Evolutionary conservation across 768 basidiomycete genomes (phyloP).

Genomic region (Lentinula raphanica): DNA sequence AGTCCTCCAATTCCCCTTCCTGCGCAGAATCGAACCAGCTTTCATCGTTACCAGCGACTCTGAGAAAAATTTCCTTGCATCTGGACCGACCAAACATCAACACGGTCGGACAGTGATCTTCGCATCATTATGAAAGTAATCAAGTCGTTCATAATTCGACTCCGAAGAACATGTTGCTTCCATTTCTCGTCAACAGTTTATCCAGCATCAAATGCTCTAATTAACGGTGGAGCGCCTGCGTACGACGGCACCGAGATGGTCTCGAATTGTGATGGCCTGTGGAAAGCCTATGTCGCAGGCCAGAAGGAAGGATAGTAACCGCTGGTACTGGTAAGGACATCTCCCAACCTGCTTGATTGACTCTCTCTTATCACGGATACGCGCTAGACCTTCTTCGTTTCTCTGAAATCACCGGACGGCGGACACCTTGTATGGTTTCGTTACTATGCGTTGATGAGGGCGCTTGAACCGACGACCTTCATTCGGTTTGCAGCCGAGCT

Average conservation of each 20-base stretch:
- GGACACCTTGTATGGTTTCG: conserved; percentile 57
- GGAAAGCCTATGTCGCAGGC: conserved; percentile 65
- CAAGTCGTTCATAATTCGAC: conserved; percentile 37
- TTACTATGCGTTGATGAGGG: not conserved
- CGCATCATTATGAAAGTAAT: conserved; percentile 51
- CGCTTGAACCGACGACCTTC: not conserved
- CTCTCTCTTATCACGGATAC: not conserved
- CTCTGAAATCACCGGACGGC: conserved; percentile 57
- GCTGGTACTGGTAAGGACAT: conserved; percentile 56
- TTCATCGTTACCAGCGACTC: too few species aligned
- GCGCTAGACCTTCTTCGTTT: conserved; percentile 64
- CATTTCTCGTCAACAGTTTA: conserved; percentile 58
- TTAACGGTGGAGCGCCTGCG: conserved; percentile 68
- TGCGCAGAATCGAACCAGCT: too few species aligned
- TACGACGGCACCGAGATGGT: conserved; percentile 65
- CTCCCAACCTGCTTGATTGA: not conserved
- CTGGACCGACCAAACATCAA: too few species aligned
- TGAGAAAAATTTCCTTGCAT: too few species aligned
- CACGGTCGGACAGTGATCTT: too few species aligned
- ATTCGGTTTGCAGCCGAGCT: conserved; percentile 66
- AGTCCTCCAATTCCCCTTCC: too few species aligned
- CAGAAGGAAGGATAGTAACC: conserved; percentile 75
- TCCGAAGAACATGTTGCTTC: conserved; percentile 57
- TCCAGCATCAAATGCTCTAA: conserved; percentile 81
- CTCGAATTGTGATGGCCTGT: conserved; percentile 74